A percentile compares a stretch with the other conserved stretches of the same genome.
Evolutionary conservation across 2,329 filamentous ascomycete genomes (phyloP).

Genomic region (Plectosphaerella cucumerina): DNA sequence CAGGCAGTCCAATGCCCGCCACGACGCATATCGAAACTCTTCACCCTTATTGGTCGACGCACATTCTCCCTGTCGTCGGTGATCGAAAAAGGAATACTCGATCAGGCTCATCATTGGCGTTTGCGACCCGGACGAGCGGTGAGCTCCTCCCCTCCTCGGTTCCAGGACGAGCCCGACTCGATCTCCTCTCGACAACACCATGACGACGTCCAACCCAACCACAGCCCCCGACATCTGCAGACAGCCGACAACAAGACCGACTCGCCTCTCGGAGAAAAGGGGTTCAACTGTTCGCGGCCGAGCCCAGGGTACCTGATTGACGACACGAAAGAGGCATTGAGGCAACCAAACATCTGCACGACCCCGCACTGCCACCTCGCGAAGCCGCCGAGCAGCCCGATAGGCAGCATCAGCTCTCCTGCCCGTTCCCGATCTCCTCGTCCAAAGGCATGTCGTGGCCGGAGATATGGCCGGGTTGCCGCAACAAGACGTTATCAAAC

Average conservation of each 20-base stretch:
- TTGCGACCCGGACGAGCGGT: too few species aligned
- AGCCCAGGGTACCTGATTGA: too few species aligned
- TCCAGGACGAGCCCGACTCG: neutral
- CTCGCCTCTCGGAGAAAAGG: too few species aligned
- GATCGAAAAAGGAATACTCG: neutral
- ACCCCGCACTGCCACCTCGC: too few species aligned
- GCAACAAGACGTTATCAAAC: neutral
- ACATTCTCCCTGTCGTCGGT: neutral
- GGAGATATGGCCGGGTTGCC: neutral
- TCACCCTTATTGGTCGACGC: neutral
- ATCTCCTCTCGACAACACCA: neutral
- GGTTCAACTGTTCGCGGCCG: too few species aligned
- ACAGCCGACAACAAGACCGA: too few species aligned
- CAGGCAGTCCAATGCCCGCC: too few species aligned
- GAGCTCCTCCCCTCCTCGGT: neutral
- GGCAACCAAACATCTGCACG: too few species aligned
- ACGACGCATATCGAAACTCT: neutral
- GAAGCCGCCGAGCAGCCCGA: too few species aligned
- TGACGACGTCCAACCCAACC: too few species aligned
- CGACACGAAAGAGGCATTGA: too few species aligned
- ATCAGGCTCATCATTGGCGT: neutral
- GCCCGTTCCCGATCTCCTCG: neutral
- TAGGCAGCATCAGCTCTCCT: neutral
- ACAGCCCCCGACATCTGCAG: too few species aligned
- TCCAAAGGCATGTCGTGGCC: neutral